A percentile compares a stretch with the other conserved stretches of the same genome.
Conservation (phyloP, 805 yeast species). For the Kodamaea kaohsiungensis region DNA sequence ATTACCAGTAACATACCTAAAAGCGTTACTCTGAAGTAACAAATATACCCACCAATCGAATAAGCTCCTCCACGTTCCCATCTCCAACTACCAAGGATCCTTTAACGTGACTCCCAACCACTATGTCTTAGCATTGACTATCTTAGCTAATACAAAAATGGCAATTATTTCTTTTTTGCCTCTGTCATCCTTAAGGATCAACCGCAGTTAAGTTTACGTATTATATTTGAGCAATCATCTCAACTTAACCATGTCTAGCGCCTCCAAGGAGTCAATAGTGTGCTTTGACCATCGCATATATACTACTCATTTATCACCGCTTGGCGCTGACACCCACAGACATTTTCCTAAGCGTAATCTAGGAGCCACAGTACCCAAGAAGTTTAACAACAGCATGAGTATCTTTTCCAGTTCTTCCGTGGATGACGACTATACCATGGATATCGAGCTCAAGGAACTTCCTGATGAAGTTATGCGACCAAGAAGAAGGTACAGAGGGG, state of each 20-base stretch:
- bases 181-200: not conserved
- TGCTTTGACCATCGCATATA: not conserved
- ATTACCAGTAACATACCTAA: too few relatives aligned
- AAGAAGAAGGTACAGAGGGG: slow-evolving; percentile 5
- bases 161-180: not conserved
- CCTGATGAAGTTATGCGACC: slow-evolving; percentile 6
- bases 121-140: too few relatives aligned
- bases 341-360: not conserved
- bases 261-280: not conserved
- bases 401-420: not conserved
- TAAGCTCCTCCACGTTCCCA: too few relatives aligned
- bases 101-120: too few relatives aligned
- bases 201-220: not conserved
- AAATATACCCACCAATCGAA: too few relatives aligned
- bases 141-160: not conserved
- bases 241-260: not conserved
- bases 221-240: not conserved
- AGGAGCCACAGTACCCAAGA: not conserved
- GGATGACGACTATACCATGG: not conserved
- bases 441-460: slow-evolving; percentile 9
- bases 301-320: not conserved
- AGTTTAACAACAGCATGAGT: not conserved
- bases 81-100: too few relatives aligned
- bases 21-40: too few relatives aligned
- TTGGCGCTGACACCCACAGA: not conserved